Percentiles rank a stretch among this genome's conserved stretches.
phyloP scores from a whole-genome alignment of 768 basidiomycete genomes.

The Termitomyces sp. region DNA sequence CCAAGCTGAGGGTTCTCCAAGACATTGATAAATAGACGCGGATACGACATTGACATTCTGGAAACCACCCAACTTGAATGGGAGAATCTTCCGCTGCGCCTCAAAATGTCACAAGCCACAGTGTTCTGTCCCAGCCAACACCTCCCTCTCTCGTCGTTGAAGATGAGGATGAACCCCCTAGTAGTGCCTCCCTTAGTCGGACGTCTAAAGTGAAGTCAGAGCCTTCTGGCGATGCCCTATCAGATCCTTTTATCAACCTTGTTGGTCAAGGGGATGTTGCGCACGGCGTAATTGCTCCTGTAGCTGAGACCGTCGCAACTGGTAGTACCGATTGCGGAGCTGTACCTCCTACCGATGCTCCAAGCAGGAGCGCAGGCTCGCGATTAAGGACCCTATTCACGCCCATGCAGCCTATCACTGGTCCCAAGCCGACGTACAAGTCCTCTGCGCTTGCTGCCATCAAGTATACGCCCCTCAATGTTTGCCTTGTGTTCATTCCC shows the following conservation, averaged over 20 bases:
- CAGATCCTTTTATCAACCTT: neutral
- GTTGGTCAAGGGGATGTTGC: neutral
- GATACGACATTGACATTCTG: neutral
- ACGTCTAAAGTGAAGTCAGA: conserved; percentile 23
- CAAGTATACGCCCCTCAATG: neutral
- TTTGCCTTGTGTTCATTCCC: neutral
- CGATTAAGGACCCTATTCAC: neutral
- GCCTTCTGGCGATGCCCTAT: conserved; percentile 23
- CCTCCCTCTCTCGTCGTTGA: conserved; percentile 25
- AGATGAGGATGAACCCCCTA: conserved; percentile 40
- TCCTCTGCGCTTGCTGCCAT: neutral
- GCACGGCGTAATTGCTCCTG: neutral
- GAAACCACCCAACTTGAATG: neutral
- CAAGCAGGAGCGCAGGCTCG: neutral
- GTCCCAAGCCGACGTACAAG: neutral
- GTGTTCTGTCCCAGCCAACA: conserved; percentile 24
- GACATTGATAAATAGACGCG: neutral
- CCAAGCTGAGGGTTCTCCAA: neutral
- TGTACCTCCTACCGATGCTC: neutral
- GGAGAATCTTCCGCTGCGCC: neutral
- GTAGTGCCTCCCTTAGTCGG: conserved; percentile 29
- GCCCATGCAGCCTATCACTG: neutral
- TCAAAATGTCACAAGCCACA: neutral
- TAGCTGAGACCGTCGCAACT: neutral
- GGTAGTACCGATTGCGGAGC: neutral